phyloP scores from a whole-genome alignment of 2,329 filamentous ascomycete species.

The Plectosphaerella cucumerina region DNA sequence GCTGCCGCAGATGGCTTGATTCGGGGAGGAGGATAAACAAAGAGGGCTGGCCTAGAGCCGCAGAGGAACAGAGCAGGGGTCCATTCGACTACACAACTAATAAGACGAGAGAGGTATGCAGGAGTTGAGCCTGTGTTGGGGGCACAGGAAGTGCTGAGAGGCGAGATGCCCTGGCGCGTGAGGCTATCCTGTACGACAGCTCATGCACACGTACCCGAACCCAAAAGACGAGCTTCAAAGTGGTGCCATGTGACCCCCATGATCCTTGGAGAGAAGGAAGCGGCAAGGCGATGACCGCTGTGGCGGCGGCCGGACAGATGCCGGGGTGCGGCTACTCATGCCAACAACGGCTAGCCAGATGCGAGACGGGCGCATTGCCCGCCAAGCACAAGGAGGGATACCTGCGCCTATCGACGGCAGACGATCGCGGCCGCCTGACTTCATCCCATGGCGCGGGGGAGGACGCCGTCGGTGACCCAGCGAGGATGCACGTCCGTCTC shows the following conservation, averaged over 20 bases:
- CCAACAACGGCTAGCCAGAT: conserved; percentile 11
- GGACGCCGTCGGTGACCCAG: not conserved
- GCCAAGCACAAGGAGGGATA: conserved; percentile 6
- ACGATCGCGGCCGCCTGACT: not conserved
- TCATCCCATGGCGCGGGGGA: not conserved
- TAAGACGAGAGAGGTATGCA: too few relatives aligned
- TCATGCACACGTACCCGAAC: not conserved
- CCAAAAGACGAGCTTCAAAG: not conserved
- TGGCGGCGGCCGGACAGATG: too few relatives aligned
- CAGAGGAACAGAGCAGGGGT: too few relatives aligned
- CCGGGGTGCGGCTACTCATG: conserved; percentile 9
- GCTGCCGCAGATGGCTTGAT: too few relatives aligned
- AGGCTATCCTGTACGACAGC: not conserved
- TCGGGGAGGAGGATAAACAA: too few relatives aligned
- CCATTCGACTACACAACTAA: too few relatives aligned
- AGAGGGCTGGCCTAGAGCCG: too few relatives aligned
- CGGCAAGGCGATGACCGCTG: conserved; percentile 1
- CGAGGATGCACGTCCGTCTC: not conserved
- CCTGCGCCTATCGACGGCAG: conserved; percentile 5
- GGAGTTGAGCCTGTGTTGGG: too few relatives aligned
- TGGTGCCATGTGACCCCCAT: conserved; percentile 6
- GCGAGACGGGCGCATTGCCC: conserved; percentile 5
- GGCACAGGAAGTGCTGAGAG: too few relatives aligned
- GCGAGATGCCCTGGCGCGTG: not conserved
- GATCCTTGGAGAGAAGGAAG: not conserved